Evolutionary conservation across 2,329 filamentous ascomycete genomes (phyloP), one percentile per base, ranked within the genome.

Genomic region (Colletotrichum endophyticum): DNA sequence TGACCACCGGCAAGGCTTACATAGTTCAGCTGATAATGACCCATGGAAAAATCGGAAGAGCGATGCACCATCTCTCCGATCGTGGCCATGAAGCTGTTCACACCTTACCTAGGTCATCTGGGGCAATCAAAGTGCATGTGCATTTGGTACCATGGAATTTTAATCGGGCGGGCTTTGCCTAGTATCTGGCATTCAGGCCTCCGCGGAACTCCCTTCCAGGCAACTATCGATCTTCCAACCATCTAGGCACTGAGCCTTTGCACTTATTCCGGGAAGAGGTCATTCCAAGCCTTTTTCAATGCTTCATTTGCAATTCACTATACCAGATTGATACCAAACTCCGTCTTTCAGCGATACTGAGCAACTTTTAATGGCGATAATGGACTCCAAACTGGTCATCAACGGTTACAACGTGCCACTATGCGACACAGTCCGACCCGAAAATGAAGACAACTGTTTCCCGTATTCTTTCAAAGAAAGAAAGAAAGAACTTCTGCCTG

Each of bases 271-370:
- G 6, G 44, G n/a, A 12, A 19, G 1, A n/a, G 1, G 2, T n/a
- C 19, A n/a, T 44, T n/a, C 5, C 4, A 0, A 44, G 39, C 39
- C 19, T 44, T 44, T 44, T 1, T 0, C 5, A 44, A 11, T 44
- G 3, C 9, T n/a, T 44, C 19, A 0, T 44, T 44, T 2, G 0
- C 9, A 44, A 2, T n/a, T 7, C 19, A 11, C 5, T n/a, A 0
- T 44, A 19, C 19, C 19, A n/a, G 9, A 6, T 11, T 44, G 3
- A 44, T 12, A n/a, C 0, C 19, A 44, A 11, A 0, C 0, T n/a
- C 39, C 9, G 6, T 22, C 11, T 5, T 0, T 0, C n/a, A 13
- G 11, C 44, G 1, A 22, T 13, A 22, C 6, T 3, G 1, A 49
- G 44, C 11, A 22, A 49, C n/a, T 1, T 49, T 3, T 7, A 13